Conservation (phyloP, 129 eudicot species). For the Artemisia tridentata region DNA sequence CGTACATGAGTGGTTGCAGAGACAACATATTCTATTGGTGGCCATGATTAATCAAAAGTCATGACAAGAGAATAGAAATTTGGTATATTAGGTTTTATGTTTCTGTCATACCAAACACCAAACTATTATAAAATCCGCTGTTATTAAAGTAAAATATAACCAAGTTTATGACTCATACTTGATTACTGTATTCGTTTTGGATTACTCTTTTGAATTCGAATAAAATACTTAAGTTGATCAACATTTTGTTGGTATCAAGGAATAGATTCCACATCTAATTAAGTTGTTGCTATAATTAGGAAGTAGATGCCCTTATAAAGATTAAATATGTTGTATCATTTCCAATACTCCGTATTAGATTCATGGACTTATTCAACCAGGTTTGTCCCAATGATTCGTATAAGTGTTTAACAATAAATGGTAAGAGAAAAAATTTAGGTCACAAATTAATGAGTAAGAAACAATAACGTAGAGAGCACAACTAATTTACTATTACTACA, state of each 20-base stretch:
- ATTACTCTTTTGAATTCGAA: slow-evolving; percentile 2
- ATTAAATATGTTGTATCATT: slow-evolving; percentile 23
- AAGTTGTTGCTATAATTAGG: slow-evolving; percentile 20
- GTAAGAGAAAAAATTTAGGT: not conserved
- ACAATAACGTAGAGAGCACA: not conserved
- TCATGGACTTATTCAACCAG: not conserved
- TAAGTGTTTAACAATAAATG: not conserved
- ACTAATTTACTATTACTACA: not conserved
- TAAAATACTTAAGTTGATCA: not conserved
- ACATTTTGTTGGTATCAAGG: slow-evolving; percentile 33
- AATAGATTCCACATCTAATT: slow-evolving; percentile 33
- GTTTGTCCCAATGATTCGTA: not conserved
- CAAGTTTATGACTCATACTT: slow-evolving; percentile 16
- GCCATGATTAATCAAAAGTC: slow-evolving; percentile 21
- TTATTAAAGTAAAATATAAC: slow-evolving; percentile 2
- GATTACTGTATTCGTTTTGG: slow-evolving; percentile 23
- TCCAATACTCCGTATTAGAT: slow-evolving; percentile 13
- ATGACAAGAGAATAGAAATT: slow-evolving; percentile 24
- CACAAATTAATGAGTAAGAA: not conserved
- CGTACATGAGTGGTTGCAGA: slow-evolving; percentile 21
- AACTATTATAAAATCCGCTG: slow-evolving; percentile 15
- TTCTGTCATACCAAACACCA: slow-evolving; percentile 33
- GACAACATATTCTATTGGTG: slow-evolving; percentile 16
- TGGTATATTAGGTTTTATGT: slow-evolving; percentile 39
- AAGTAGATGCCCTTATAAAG: slow-evolving; percentile 18